Evolutionary conservation across 768 basidiomycete genomes (phyloP).

Genomic region (Naganishia randhawae): DNA sequence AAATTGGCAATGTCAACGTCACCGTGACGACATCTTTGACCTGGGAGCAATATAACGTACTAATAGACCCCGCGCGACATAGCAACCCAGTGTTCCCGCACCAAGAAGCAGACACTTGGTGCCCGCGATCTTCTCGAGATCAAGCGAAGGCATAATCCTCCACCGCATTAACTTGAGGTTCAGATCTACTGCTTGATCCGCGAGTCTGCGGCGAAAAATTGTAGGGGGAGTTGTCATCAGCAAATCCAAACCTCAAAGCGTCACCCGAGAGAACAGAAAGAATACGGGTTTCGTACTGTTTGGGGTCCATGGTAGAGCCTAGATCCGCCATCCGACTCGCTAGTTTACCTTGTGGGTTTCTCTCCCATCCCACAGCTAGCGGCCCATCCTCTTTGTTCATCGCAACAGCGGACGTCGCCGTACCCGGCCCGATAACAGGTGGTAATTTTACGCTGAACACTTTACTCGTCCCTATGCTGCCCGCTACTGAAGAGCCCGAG

Average conservation of each 20-base stretch:
- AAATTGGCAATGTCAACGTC: not conserved
- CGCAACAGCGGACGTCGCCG: not conserved
- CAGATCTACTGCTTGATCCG: constrained; percentile 94
- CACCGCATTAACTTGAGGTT: constrained; percentile 97
- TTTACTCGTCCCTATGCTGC: constrained; percentile 20
- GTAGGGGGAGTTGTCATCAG: not conserved
- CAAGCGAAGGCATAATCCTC: constrained; percentile 83
- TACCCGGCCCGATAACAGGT: not conserved
- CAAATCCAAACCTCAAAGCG: too few species aligned
- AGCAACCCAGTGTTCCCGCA: constrained; percentile 94
- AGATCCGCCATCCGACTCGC: constrained; percentile 83
- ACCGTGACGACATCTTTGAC: not conserved
- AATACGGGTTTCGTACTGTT: constrained; percentile 55
- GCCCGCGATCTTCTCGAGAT: constrained; percentile 77
- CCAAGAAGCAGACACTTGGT: constrained; percentile 84
- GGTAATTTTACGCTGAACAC: not conserved
- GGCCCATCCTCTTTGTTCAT: constrained; percentile 53
- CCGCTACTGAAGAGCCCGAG: constrained; percentile 38
- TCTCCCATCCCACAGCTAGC: constrained; percentile 89
- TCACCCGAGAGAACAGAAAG: not conserved
- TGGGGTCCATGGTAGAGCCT: constrained; percentile 94
- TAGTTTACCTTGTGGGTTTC: constrained; percentile 79
- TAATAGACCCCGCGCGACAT: constrained; percentile 88
- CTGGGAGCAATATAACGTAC: constrained; percentile 53
- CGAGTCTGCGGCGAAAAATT: constrained; percentile 58